Evolutionary conservation across 192 early-diverging fungal species (phyloP).

Genomic region (Umbelopsis vinacea): DNA sequence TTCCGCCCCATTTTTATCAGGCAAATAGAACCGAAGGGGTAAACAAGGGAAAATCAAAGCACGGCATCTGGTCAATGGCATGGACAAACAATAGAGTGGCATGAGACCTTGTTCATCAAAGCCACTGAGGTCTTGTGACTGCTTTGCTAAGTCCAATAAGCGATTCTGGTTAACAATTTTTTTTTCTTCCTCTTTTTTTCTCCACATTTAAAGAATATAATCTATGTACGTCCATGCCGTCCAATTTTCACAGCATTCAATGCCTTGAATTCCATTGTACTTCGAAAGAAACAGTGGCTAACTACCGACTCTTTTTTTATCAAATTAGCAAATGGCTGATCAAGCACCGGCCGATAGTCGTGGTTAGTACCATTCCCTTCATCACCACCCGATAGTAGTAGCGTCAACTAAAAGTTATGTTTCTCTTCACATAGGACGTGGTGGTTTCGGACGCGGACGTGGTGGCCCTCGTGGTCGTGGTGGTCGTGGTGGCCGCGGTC

Average conservation of each 20-base stretch:
- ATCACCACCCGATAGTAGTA: not conserved
- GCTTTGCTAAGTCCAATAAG: not conserved
- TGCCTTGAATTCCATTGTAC: not conserved
- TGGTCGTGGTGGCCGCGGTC: slow-evolving; percentile 33
- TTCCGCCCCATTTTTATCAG: too few species aligned
- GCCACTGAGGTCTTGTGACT: not conserved
- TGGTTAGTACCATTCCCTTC: slow-evolving; percentile 47
- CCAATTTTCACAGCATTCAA: not conserved
- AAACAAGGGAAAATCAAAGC: too few species aligned
- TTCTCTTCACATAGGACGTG: slow-evolving; percentile 27
- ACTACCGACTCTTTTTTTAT: not conserved
- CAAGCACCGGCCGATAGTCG: slow-evolving; percentile 77
- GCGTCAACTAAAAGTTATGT: not conserved
- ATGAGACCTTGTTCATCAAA: not conserved
- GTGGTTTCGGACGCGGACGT: slow-evolving; percentile 47
- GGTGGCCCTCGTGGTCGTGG: slow-evolving; percentile 41
- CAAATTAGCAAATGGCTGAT: slow-evolving; percentile 75
- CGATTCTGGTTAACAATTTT: slow-evolving; percentile 5
- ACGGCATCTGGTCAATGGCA: too few species aligned
- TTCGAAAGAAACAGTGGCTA: not conserved
- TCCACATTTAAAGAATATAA: slow-evolving; percentile 19
- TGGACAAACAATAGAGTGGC: too few species aligned
- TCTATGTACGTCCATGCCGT: slow-evolving; percentile 17
- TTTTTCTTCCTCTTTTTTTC: slow-evolving; percentile 22
- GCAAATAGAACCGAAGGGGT: too few species aligned